Conservation (phyloP, 2,329 filamentous ascomycete species). For the Dactylonectria estremocensis region DNA sequence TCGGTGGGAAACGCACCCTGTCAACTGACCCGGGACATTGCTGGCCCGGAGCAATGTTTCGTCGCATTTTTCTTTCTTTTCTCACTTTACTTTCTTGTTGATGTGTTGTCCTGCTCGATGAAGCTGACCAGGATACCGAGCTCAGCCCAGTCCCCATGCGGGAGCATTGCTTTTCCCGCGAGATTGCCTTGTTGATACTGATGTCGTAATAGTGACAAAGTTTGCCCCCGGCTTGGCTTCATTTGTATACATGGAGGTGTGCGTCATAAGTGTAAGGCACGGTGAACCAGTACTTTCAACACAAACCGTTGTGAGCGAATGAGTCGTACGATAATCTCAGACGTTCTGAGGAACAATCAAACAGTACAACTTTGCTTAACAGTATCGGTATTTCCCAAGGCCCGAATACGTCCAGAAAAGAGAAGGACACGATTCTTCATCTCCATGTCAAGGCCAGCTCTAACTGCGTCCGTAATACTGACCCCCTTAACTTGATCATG, state of each 20-base stretch:
- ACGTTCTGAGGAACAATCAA: background rate
- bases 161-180: slow-evolving; percentile 22
- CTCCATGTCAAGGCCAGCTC: background rate
- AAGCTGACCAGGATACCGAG: slow-evolving; percentile 18
- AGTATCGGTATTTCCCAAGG: background rate
- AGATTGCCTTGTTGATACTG: slow-evolving; percentile 19
- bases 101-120: slow-evolving; percentile 22
- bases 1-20: background rate
- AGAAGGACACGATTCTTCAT: background rate
- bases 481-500: background rate
- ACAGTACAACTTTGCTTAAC: background rate
- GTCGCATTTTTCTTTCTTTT: slow-evolving; percentile 6
- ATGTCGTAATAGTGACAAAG: background rate
- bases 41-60: background rate
- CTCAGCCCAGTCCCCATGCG: slow-evolving; percentile 10
- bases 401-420: background rate
- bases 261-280: background rate
- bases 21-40: background rate
- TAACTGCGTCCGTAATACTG: background rate
- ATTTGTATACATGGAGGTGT: background rate
- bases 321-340: background rate
- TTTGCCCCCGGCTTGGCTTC: background rate
- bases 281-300: background rate
- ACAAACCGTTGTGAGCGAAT: background rate
- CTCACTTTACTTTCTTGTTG: slow-evolving; percentile 23